Evolutionary conservation across 306 rosid genomes (phyloP).

Genomic region (Castanea mollissima): DNA sequence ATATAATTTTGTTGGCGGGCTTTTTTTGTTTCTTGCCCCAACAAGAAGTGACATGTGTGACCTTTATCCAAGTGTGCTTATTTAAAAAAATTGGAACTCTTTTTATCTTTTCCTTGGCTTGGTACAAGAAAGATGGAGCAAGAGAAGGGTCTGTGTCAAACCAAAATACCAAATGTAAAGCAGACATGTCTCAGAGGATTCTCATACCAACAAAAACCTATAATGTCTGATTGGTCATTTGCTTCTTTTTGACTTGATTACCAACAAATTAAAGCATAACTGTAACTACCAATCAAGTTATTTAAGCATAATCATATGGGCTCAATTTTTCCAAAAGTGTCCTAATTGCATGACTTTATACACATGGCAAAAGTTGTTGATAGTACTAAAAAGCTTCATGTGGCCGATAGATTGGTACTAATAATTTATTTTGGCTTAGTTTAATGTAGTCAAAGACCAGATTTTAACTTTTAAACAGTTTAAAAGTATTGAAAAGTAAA

Average conservation of each 20-base stretch:
- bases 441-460: too few species aligned
- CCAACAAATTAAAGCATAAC: too few species aligned
- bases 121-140: constrained; percentile 51
- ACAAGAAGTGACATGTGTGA: constrained; percentile 22
- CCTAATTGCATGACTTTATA: too few species aligned
- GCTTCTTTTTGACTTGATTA: constrained; percentile 1
- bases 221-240: constrained; percentile 20
- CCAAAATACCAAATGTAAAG: constrained; percentile 19
- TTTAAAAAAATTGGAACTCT: background rate
- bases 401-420: too few species aligned
- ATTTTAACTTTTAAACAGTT: too few species aligned
- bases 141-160: constrained; percentile 19
- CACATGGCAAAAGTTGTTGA: too few species aligned
- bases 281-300: too few species aligned
- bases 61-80: background rate
- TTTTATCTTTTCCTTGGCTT: constrained; percentile 6
- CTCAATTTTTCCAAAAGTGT: too few species aligned
- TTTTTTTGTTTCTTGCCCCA: background rate
- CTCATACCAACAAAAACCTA: constrained; percentile 14
- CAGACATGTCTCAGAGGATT: constrained; percentile 4
- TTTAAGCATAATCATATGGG: too few species aligned
- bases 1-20: constrained; percentile 15
- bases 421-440: too few species aligned
- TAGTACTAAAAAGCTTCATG: too few species aligned
- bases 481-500: too few species aligned